Base-by-base conservation (phyloP, 768 basidiomycete species). In the Leccinum variicolor region DNA sequence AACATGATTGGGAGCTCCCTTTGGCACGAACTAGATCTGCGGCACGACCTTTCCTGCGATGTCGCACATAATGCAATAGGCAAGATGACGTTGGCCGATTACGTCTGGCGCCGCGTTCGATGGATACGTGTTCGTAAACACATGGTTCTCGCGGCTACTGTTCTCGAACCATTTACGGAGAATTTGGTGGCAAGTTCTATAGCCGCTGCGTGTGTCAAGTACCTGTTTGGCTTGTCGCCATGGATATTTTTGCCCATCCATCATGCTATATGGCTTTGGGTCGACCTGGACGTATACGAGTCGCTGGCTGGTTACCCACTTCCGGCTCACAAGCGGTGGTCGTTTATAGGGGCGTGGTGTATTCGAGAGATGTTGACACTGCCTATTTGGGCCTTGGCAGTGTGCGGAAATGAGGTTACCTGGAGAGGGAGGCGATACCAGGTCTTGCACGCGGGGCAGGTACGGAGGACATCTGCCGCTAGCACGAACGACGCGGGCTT, bases 111-210 rank as follows among this genome's bases (percentile, higher is more conserved):
- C 34, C 86, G 97, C 28, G 86, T 94, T 19, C 87, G 97, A 3
- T 99, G 97, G 97, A 93, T 99, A 66, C 85, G 97, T 46, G 96
- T 98, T 31, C 84, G 97, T 53, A 98, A 95, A 72, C 86, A 86
- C 66, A 98, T 98, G 94, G 89, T 92, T 8, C 70, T 92, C 43
- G 78, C 82, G 9, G 95, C 94, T 17, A 98, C 94, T 1, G 55
- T 98, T 53, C 64, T 91, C 19, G 97, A 99, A 71, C 97, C 97
- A 2, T 85, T 98, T 69, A 97, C 94, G 17, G 97, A 99, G 74
- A 86, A 84, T 46, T 71, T 97, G 41, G 72, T 93, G 26, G 76
- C 87, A 31, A 87, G 90, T 31, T 57, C 81, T 26, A 81, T 95
- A 56, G 84, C 84, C 21, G 79, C 83, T 26, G 73, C 79, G 52